Evolutionary conservation across 192 early-diverging fungal species (phyloP), one percentile per base, ranked within the genome.

Genomic region (Gaertneriomyces sp.): DNA sequence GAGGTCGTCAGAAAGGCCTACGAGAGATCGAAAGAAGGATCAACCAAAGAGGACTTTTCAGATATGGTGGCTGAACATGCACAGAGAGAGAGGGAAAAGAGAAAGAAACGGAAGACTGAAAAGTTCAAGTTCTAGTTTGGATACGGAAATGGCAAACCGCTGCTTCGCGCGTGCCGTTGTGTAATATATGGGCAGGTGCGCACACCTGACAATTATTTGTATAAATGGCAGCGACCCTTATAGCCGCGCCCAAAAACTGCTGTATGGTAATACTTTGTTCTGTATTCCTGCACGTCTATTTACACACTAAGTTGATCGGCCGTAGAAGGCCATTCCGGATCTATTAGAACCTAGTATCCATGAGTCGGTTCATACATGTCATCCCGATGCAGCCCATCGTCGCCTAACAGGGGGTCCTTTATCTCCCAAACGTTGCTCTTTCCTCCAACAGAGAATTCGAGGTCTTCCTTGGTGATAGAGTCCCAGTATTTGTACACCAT

Each of bases 401-500:
- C 81, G 16, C 64, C 62, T 39, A 83, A 43, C 49, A 83, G 52
- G 42, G 79, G 79, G 70, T 93, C 89, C 68, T 87, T 87, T 49
- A 90, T 84, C 72, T 93, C 91, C 91, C 91, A 93, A 0, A 88
- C 86, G 59, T 90, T 90, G 53, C 81, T 83, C 73, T 93, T 93
- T 12, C 85, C 85, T 38, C 89, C 89, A 42, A 93, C 92, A 7
- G 86, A 85, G 71, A 96, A 98, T 79, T 98, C 96, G 43, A 97
- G 82, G 68, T 97, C 96, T 70, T 98, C 96, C 82, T 97, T 96
- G 45, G 96, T 98, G 74, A 98, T 97, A 39, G 88, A 90, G 74
- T 98, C 96, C 96, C 96, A 98, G 81, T 93, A 98, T 81, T 98
- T 98, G 88, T 97, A 98, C 1, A 97, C 90, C 93, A 98, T 95